These are phyloP conservation scores for Quercus parvula DNA, from an alignment of 306 rosid species.

Conservation along the genomic window DNA sequence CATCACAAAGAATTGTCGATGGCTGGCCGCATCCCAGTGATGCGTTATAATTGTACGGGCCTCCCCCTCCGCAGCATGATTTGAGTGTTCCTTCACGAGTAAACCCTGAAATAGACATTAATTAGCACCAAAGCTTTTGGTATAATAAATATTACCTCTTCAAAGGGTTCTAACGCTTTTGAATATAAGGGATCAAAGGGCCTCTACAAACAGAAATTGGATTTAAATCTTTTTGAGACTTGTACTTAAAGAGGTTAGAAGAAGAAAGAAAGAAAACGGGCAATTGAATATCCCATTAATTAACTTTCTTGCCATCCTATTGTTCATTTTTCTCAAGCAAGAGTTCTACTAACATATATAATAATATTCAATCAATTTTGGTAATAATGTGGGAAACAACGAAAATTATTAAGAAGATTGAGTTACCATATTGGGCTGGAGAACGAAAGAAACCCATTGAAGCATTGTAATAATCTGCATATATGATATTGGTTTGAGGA, in stretches of 20 bases:
- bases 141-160: background rate
- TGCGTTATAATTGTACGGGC: slow-evolving; percentile 27
- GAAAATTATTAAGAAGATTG: background rate
- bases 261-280: too few species aligned
- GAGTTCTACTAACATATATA: background rate
- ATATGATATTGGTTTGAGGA: slow-evolving; percentile 34
- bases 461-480: slow-evolving; percentile 47
- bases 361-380: background rate
- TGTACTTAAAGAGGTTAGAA: background rate
- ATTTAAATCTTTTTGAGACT: background rate
- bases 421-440: slow-evolving; percentile 44
- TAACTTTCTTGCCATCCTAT: too few species aligned
- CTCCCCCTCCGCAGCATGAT: slow-evolving; percentile 34
- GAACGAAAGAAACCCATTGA: slow-evolving; percentile 24
- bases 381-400: background rate
- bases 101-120: slow-evolving; percentile 28
- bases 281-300: too few species aligned
- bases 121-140: too few species aligned
- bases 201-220: too few species aligned
- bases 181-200: too few species aligned
- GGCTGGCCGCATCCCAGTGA: slow-evolving; percentile 10
- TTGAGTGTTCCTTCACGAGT: background rate
- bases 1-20: slow-evolving; percentile 26
- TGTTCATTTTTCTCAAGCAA: background rate
- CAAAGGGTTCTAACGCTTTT: too few species aligned